Conservation (phyloP, 768 basidiomycete genomes). For the Gautieria morchelliformis region DNA sequence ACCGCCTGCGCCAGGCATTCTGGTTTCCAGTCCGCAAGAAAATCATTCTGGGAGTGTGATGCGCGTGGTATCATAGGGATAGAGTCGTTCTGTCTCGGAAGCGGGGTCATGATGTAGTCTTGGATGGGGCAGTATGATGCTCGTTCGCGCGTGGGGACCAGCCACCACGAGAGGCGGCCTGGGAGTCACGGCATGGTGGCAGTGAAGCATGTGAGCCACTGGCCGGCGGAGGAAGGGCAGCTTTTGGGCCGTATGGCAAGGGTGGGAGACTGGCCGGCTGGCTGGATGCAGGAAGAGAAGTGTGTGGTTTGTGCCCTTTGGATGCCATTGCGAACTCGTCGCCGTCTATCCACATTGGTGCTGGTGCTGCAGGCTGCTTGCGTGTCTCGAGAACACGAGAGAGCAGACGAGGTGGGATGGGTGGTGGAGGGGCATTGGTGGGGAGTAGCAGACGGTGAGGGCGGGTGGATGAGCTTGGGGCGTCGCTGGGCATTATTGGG, state of each 20-base stretch:
- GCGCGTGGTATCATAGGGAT: no score
- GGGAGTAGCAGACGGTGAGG: constrained; percentile 1
- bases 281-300: neutral
- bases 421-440: neutral
- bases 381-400: neutral
- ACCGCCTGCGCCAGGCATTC: no score
- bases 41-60: no score
- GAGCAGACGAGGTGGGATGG: constrained; percentile 1
- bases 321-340: constrained; percentile 1
- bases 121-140: neutral
- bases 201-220: no score
- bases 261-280: no score
- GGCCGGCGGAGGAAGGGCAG: neutral
- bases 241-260: neutral
- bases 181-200: neutral
- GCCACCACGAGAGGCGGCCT: neutral
- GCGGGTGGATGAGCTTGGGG: neutral
- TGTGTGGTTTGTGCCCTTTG: neutral
- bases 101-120: neutral
- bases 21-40: no score
- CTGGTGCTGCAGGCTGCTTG: neutral
- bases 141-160: neutral
- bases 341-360: neutral
- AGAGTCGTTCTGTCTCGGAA: neutral
- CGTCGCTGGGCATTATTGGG: neutral